Base-by-base conservation (phyloP, 306 rosid genomes). In the Casuarina cunninghamiana region DNA sequence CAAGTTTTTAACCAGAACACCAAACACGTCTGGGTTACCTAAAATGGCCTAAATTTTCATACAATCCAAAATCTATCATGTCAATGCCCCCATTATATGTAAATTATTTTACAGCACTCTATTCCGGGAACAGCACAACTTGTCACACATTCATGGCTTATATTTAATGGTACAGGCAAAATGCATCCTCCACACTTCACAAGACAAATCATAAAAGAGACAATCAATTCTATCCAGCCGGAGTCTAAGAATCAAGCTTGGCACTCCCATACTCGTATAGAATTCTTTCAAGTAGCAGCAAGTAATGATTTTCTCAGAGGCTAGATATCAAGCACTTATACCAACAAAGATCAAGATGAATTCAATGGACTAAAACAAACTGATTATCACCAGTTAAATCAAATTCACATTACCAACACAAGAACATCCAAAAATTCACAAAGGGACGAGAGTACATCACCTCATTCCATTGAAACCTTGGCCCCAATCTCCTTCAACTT, bases 401-500 rank as follows among this genome's bases (percentile, higher is more conserved):
- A 67, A 8, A 17, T 67, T 3, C 10, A 1, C 41, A 19, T 49
- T 42, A 65, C 26, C 5, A 46, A 17, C 50, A 75, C 1, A 7
- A 11, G 8, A 3, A 32, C 32, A 44, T 44, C 74, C 38, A 60
- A n/a, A 77, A 53, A 4, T 19, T 19, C 60, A 78, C 69, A 73
- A 2, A 44, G 32, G n/a, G 26, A n/a, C 43, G 45, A 41, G 6
- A 80, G 5, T 17, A 71, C 55, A 71, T 41, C 75, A 89, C 93
- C 97, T 93, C 83, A 95, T 86, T 89, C 97, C 97, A 90, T 88
- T 0, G 93, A 74, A 74, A 87, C 97, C 73, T 93, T 91, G 8
- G 97, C 99, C 2, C 99, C 99, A 75, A 93, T 83, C 26, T 85
- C 93, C 84, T 91, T 95, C 96, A 95, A 82, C 91, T 93, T 95